A percentile compares a stretch with the other conserved stretches of the same genome.
phyloP scores from a whole-genome alignment of 441 rosid species.

The Manihot esculenta region DNA sequence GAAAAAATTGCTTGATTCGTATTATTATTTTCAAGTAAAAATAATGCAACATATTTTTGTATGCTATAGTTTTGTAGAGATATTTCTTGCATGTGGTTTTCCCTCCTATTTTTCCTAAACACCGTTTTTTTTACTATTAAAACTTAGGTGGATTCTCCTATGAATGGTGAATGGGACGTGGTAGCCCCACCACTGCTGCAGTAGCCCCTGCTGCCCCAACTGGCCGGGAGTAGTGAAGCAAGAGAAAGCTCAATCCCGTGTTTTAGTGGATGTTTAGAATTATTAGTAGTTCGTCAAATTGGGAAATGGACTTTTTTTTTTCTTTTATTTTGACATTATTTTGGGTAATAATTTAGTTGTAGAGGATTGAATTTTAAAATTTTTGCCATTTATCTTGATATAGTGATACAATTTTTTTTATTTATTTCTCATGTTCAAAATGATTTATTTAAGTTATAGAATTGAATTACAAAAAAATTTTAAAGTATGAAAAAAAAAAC shows the following conservation, averaged over 20 bases:
- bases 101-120: not conserved
- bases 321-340: not conserved
- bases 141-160: not conserved
- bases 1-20: not conserved
- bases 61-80: not conserved
- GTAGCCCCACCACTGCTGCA: not conserved
- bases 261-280: slow-evolving; percentile 6
- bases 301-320: not conserved
- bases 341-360: slow-evolving; percentile 1
- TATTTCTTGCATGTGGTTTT: not conserved
- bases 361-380: not conserved
- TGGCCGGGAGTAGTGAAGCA: not conserved
- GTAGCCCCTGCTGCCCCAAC: not conserved
- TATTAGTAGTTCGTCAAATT: not conserved
- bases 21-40: not conserved
- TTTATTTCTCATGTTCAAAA: too few species aligned
- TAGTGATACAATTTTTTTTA: not conserved
- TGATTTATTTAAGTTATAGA: too few species aligned
- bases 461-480: too few species aligned
- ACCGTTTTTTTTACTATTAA: not conserved
- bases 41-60: too few species aligned
- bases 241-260: not conserved
- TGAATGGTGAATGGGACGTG: slow-evolving; percentile 2
- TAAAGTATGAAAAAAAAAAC: too few species aligned
- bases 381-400: not conserved